Base-by-base conservation (phyloP, 2,329 filamentous ascomycete genomes). In the Diplodia sapinea region DNA sequence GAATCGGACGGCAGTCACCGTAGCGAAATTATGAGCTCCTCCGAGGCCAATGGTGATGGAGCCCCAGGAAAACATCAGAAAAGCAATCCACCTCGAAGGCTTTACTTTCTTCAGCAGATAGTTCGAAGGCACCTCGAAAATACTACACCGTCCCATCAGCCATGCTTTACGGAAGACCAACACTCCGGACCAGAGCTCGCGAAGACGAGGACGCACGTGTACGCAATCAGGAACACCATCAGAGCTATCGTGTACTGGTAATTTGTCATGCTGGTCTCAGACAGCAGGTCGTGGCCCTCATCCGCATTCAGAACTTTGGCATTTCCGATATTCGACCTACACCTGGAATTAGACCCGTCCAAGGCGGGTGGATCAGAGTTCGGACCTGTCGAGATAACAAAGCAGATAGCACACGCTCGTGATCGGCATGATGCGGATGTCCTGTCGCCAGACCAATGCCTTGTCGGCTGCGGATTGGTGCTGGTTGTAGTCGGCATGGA, bases 401-500 rank as follows among this genome's bases (percentile, higher is more conserved):
- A 91, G 82, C 55, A 91, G 82, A 75, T 90, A 92, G 62, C 91
- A 89, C 64, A 77, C 79, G 7, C 87, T 86, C n/a, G 83, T 86
- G 15, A 91, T 78, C 1, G 89, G 88, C 15, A 91, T 79, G 67
- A 91, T 89, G 66, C 85, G 83, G 20, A 86, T 68, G 74, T 91
- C 89, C 72, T 90, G 87, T 13, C 66, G 66, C 55, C 59, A 56
- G 17, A 68, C 51, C 33, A 68, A 54, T 11, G 65, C 66, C 17
- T 65, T 68, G 51, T 54, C 61, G 29, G 65, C 68, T 1, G 38
- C 52, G 4, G 59, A 49, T 20, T 68, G 51, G 66, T 63, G 56
- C 47, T 56, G 43, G 52, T 66, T 66, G 64, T 66, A 66, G 40
- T 66, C 64, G 38, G 38, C 64, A 50, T 66, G 64, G 52, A 57